phyloP scores from a whole-genome alignment of 2,329 filamentous ascomycete species.

The Tolypocladium capitatum region DNA sequence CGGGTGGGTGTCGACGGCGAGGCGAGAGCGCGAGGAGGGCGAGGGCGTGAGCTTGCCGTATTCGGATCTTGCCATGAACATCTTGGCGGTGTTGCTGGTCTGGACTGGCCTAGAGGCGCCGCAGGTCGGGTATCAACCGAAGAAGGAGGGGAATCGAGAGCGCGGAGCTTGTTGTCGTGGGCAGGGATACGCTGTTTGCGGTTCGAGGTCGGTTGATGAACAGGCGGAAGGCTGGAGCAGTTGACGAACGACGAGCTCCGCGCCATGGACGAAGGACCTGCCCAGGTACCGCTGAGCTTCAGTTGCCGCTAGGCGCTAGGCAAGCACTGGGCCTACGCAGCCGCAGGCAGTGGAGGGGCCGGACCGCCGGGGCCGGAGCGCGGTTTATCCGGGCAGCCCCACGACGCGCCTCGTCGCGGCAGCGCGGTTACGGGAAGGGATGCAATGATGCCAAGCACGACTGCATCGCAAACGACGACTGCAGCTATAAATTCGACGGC shows the following conservation, averaged over 20 bases:
- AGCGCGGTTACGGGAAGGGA: not conserved
- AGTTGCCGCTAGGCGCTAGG: slow-evolving; percentile 3
- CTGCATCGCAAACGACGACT: not conserved
- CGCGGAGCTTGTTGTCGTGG: not conserved
- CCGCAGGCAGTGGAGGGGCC: slow-evolving; percentile 3
- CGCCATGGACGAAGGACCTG: too few relatives aligned
- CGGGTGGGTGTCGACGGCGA: not conserved
- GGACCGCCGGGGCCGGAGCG: not conserved
- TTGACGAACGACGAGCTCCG: not conserved
- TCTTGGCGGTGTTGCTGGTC: slow-evolving; percentile 42
- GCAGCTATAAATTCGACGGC: not conserved
- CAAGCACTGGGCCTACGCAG: slow-evolving; percentile 27
- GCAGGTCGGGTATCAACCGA: not conserved
- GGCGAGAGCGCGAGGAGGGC: slow-evolving; percentile 10
- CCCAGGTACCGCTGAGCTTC: not conserved
- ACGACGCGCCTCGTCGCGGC: not conserved
- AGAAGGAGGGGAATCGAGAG: not conserved
- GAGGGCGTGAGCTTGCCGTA: slow-evolving; percentile 58
- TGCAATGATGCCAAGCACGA: not conserved
- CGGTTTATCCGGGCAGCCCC: not conserved
- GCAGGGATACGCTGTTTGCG: not conserved
- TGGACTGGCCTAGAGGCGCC: slow-evolving; percentile 1
- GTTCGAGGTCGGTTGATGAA: not conserved
- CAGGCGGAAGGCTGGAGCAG: not conserved
- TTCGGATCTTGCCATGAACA: slow-evolving; percentile 99